These are phyloP conservation scores for Aspergillus oerlinghausenensis DNA, from an alignment of 2,329 filamentous ascomycete species.

Conservation along the genomic window DNA sequence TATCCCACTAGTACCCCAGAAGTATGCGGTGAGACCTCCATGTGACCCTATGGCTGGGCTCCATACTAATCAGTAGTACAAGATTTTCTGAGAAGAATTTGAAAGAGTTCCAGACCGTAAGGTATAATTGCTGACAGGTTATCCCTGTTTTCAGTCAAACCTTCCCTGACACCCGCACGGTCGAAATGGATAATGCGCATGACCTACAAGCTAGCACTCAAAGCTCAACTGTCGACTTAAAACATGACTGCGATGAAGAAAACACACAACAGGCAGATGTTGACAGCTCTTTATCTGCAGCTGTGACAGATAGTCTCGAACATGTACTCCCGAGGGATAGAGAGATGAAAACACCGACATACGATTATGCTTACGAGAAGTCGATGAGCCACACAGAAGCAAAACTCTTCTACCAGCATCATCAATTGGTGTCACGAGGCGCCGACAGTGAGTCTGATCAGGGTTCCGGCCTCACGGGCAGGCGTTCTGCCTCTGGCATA, in stretches of 20 bases:
- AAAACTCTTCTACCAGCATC: conserved; percentile 92
- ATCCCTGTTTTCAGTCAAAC: neutral
- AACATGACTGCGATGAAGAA: neutral
- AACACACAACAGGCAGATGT: conserved; percentile 11
- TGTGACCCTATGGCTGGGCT: no score
- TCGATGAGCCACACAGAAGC: conserved; percentile 91
- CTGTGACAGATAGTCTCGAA: conserved; percentile 5
- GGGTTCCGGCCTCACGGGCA: conserved; percentile 22
- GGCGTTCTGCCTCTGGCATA: neutral
- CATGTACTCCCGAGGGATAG: conserved; percentile 37
- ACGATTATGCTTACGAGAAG: conserved; percentile 89
- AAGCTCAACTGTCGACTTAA: neutral
- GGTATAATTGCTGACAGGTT: neutral
- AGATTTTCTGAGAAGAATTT: no score
- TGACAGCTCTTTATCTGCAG: conserved; percentile 4
- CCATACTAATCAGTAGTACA: no score
- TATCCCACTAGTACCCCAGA: no score
- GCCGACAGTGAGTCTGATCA: conserved; percentile 34
- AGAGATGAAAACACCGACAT: conserved; percentile 73
- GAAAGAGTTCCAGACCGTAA: no score
- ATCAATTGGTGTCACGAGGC: conserved; percentile 59
- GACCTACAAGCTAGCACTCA: neutral
- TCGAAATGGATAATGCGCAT: neutral
- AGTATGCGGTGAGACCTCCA: no score
- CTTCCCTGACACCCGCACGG: neutral